These are phyloP conservation scores for Globisporangium lucens DNA, from an alignment of 352 stramenopile species.

Conservation along the genomic window DNA sequence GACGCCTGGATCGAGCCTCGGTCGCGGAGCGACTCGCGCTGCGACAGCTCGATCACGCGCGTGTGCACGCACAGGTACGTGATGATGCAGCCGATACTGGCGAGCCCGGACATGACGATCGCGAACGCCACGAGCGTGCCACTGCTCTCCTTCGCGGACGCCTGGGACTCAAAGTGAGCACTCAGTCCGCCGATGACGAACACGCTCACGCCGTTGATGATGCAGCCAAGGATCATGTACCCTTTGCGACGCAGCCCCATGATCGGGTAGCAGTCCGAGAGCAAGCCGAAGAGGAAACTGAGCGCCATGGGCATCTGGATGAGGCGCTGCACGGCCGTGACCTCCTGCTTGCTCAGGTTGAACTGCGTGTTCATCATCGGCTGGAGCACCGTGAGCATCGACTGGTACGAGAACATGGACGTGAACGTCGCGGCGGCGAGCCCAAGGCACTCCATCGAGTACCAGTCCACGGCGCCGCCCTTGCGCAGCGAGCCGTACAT, in stretches of 20 bases:
- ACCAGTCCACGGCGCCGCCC: conserved; percentile 51
- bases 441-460: conserved; percentile 60
- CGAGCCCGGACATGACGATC: conserved; percentile 26
- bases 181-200: conserved; percentile 56
- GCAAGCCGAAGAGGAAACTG: conserved; percentile 86
- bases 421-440: conserved; percentile 63
- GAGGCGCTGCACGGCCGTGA: conserved; percentile 45
- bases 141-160: conserved; percentile 4
- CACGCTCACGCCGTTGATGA: conserved; percentile 59
- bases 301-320: conserved; percentile 86
- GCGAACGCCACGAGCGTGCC: conserved; percentile 21
- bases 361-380: conserved; percentile 60
- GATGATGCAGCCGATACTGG: conserved; percentile 40
- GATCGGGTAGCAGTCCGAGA: conserved; percentile 91
- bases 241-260: conserved; percentile 86
- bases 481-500: conserved; percentile 54
- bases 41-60: conserved; percentile 38
- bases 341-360: conserved; percentile 35
- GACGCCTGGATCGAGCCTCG: conserved; percentile 28
- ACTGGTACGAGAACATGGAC: conserved; percentile 68
- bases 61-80: conserved; percentile 41
- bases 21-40: conserved; percentile 31
- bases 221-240: conserved; percentile 87
- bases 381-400: conserved; percentile 43
- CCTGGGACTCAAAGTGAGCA: conserved; percentile 36